Evolutionary conservation across 345 rosid genomes (phyloP).

Genomic region (Salix viminalis): DNA sequence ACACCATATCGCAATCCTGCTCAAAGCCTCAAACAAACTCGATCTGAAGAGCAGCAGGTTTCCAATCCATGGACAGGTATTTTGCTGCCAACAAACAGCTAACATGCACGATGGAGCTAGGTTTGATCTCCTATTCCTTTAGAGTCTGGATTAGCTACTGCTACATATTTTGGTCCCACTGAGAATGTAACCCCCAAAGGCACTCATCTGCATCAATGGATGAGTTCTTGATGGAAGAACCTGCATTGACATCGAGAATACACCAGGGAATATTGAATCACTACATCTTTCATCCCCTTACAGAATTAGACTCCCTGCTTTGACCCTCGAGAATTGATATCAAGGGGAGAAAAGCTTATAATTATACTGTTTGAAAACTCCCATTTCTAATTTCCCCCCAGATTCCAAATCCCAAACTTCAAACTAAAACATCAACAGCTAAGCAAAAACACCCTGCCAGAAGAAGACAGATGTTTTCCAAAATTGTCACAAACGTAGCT

Average conservation of each 20-base stretch:
- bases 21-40: not conserved
- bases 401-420: not conserved
- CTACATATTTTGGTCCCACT: constrained; percentile 62
- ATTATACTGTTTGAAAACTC: not conserved
- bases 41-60: not conserved
- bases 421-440: not conserved
- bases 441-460: not conserved
- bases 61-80: not conserved
- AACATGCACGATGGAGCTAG: not conserved
- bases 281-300: not conserved
- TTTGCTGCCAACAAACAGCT: not conserved
- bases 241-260: constrained; percentile 27
- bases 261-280: not conserved
- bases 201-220: constrained; percentile 90
- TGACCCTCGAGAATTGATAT: not conserved
- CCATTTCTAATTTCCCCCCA: not conserved
- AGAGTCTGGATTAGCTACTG: constrained; percentile 16
- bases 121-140: not conserved
- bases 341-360: not conserved
- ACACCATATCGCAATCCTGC: not conserved
- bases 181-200: constrained; percentile 77
- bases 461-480: not conserved
- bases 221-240: constrained; percentile 94
- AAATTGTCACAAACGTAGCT: not conserved
- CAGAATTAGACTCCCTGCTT: not conserved